phyloP scores from a whole-genome alignment of 129 eudicot genomes.

The Saussurea involucrata region DNA sequence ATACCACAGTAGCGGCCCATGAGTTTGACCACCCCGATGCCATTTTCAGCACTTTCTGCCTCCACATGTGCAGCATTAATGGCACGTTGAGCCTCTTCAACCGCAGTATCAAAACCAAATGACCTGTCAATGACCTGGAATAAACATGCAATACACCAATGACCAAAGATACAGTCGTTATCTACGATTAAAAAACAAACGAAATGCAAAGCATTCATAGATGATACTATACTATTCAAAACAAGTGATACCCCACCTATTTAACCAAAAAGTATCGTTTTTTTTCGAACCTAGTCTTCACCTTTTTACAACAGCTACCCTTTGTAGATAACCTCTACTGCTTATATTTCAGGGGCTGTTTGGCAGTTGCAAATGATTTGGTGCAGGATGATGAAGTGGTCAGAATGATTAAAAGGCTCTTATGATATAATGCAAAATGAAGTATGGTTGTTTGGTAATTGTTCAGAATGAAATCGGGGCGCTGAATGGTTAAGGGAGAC shows the following conservation, averaged over 20 bases:
- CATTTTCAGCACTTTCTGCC: conserved; percentile 42
- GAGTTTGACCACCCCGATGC: conserved; percentile 38
- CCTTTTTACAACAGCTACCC: neutral
- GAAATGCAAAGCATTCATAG: neutral
- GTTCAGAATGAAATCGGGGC: no score
- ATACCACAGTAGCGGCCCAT: conserved; percentile 44
- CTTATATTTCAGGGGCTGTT: no score
- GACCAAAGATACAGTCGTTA: neutral
- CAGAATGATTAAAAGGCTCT: no score
- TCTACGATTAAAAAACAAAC: neutral
- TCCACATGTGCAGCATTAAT: conserved; percentile 45
- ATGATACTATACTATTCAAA: neutral
- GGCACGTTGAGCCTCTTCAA: conserved; percentile 48
- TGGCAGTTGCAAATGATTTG: no score
- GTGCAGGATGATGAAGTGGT: no score
- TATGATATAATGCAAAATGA: no score
- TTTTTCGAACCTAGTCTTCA: no score
- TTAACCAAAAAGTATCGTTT: neutral
- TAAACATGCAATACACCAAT: conserved; percentile 7
- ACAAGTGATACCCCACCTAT: neutral
- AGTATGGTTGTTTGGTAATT: no score
- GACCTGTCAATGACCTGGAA: conserved; percentile 85
- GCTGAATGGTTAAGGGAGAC: no score
- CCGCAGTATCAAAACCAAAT: conserved; percentile 41
- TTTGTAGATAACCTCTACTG: neutral